Evolutionary conservation across 257 asterid genomes (phyloP), one percentile per base, ranked within the genome.

Genomic region (Prunella vulgaris): DNA sequence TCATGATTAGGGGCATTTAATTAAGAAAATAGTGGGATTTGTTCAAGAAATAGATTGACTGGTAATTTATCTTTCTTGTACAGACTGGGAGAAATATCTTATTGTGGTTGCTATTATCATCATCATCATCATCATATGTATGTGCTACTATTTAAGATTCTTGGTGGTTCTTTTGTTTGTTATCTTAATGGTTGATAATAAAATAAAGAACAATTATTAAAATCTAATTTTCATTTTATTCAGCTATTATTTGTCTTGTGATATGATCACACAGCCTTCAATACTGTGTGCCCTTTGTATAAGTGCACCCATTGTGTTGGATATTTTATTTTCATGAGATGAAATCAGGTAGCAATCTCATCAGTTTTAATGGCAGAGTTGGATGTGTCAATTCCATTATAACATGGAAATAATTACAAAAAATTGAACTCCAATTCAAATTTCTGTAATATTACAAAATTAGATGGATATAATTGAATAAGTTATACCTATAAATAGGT

Each of bases 51-150:
- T 73, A 61, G 73, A 57, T n/a, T 77, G 79, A 70, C 70, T 74
- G 70, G 72, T 66, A 37, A 52, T 37, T 57, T 69, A 81, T 69
- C 66, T 65, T 72, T 80, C 66, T 79, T 84, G 89, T 85, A 84
- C 79, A 84, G 82, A 79, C 81, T 52, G 69, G 74, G 80, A 76
- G 78, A 82, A 70, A 61, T 80, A 74, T 70, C 69, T 52, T 80
- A 74, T 71, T 69, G 78, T 72, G 76, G 76, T 46, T 73, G 74
- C 77, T 24, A 71, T 76, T 78, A 60, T 48, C 72, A 66, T n/a
- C 6, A 40, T 40, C 3, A 40, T 40, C 4, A 59, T 48, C 74
- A 66, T 5, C 13, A 38, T 35, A 35, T 35, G 13, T 42, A 13
- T 66, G 18, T 75, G 33, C 70, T 76, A 72, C 66, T 69, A 32